Evolutionary conservation across 2,329 filamentous ascomycete species (phyloP).

Genomic region (Meredithiella fracta): DNA sequence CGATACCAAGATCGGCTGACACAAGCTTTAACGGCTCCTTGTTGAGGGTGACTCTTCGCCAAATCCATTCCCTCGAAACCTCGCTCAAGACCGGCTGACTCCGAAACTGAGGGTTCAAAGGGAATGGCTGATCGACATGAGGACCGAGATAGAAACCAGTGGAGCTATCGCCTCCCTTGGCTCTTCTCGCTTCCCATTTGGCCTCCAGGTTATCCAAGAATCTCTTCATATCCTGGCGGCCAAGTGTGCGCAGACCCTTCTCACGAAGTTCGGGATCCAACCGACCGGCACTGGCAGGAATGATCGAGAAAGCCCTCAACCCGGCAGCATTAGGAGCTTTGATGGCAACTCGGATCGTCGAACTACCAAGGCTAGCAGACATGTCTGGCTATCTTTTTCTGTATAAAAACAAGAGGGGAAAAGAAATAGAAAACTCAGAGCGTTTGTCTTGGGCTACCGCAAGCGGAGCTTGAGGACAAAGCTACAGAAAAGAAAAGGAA

Average conservation of each 20-base stretch:
- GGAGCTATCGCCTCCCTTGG: slow-evolving; percentile 14
- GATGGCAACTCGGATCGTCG: not conserved
- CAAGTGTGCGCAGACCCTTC: slow-evolving; percentile 11
- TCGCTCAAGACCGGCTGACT: slow-evolving; percentile 62
- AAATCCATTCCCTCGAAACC: slow-evolving; percentile 55
- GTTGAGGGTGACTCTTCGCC: slow-evolving; percentile 45
- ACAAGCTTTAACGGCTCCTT: slow-evolving; percentile 59
- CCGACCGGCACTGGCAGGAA: slow-evolving; percentile 6
- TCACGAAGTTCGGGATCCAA: slow-evolving; percentile 9
- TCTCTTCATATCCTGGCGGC: slow-evolving; percentile 13
- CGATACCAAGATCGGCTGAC: slow-evolving; percentile 60
- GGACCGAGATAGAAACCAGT: slow-evolving; percentile 24
- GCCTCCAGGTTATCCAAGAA: slow-evolving; percentile 14
- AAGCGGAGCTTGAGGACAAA: slow-evolving; percentile 16
- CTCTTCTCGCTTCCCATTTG: slow-evolving; percentile 15
- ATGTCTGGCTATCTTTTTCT: not conserved
- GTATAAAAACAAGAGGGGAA: not conserved
- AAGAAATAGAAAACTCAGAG: slow-evolving; percentile 3
- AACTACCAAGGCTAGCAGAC: not conserved
- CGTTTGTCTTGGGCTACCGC: slow-evolving; percentile 3
- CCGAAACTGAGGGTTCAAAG: slow-evolving; percentile 52
- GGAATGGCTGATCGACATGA: slow-evolving; percentile 45
- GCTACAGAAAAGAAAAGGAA: slow-evolving; percentile 9
- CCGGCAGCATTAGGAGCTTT: not conserved
- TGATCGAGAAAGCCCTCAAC: not conserved